These are phyloP conservation scores for Phytophthora litchii DNA, from an alignment of 352 stramenopile species.

Conservation along the genomic window DNA sequence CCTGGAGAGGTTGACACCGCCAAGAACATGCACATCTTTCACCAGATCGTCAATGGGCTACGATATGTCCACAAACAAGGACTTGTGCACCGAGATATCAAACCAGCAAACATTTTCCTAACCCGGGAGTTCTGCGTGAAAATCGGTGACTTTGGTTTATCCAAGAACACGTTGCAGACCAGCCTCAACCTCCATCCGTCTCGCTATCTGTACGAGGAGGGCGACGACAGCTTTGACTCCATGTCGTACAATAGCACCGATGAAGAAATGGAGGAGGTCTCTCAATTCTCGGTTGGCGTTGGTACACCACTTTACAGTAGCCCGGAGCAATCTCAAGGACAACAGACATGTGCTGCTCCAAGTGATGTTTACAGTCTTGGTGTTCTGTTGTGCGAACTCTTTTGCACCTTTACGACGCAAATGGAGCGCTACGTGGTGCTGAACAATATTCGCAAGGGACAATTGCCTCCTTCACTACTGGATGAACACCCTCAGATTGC, in stretches of 20 bases:
- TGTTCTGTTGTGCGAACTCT: conserved; percentile 75
- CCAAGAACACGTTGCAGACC: conserved; percentile 70
- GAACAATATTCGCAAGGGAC: conserved; percentile 45
- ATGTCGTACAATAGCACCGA: conserved; percentile 29
- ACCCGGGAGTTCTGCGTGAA: conserved; percentile 77
- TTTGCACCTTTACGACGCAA: conserved; percentile 75
- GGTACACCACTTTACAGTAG: conserved; percentile 80
- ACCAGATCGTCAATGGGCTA: conserved; percentile 72
- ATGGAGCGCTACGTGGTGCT: conserved; percentile 80
- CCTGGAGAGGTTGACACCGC: conserved; percentile 35
- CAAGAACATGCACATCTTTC: conserved; percentile 76
- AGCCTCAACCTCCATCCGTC: conserved; percentile 60
- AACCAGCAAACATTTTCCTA: conserved; percentile 84
- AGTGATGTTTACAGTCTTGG: conserved; percentile 82
- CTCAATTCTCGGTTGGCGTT: conserved; percentile 68
- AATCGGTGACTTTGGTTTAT: conserved; percentile 85
- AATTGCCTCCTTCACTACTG: conserved; percentile 41
- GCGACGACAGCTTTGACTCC: conserved; percentile 29
- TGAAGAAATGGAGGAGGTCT: conserved; percentile 34
- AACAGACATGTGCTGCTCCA: conserved; percentile 45
- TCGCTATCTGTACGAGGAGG: conserved; percentile 57
- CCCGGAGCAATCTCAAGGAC: conserved; percentile 63
- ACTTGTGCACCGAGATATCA: conserved; percentile 83
- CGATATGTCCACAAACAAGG: conserved; percentile 80
- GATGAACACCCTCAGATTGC: conserved; percentile 50